Evolutionary conservation across 73 alveolate genomes (phyloP).

Genomic region (Paramecium pentaurelia): DNA sequence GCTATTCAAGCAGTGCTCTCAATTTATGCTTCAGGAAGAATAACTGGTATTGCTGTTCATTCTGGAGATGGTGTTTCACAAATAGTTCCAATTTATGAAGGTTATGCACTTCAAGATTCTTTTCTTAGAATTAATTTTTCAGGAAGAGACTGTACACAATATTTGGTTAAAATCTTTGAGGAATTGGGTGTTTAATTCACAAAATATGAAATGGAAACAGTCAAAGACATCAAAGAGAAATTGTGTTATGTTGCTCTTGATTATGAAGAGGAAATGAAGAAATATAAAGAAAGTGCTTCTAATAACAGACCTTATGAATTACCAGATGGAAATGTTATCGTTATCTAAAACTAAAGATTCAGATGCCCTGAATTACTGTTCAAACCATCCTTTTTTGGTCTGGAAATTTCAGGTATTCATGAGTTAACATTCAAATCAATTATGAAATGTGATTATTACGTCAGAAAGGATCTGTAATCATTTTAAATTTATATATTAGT

Average conservation of each 20-base stretch:
- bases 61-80: slow-evolving; percentile 99
- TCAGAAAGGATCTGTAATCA: slow-evolving; percentile 81
- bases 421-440: slow-evolving; percentile 77
- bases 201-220: slow-evolving; percentile 89
- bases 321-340: slow-evolving; percentile 54
- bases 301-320: slow-evolving; percentile 42
- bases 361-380: slow-evolving; percentile 87
- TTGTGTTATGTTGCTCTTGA: slow-evolving; percentile 54
- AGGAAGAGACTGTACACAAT: slow-evolving; percentile 94
- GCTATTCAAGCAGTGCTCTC: slow-evolving; percentile 89
- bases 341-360: slow-evolving; percentile 60
- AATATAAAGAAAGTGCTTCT: slow-evolving; percentile 7
- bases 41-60: slow-evolving; percentile 97
- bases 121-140: slow-evolving; percentile 89
- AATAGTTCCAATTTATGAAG: slow-evolving; percentile 98
- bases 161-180: slow-evolving; percentile 68
- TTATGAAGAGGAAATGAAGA: slow-evolving; percentile 46
- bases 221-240: slow-evolving; percentile 66
- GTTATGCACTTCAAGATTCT: slow-evolving; percentile 92
- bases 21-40: slow-evolving; percentile 92
- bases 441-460: slow-evolving; percentile 80
- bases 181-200: slow-evolving; percentile 89
- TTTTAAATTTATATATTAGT: not conserved
- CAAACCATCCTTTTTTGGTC: slow-evolving; percentile 80
- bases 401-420: slow-evolving; percentile 70